phyloP scores from a whole-genome alignment of 495 filamentous ascomycete genomes.

The Aspergillus cavernicola region DNA sequence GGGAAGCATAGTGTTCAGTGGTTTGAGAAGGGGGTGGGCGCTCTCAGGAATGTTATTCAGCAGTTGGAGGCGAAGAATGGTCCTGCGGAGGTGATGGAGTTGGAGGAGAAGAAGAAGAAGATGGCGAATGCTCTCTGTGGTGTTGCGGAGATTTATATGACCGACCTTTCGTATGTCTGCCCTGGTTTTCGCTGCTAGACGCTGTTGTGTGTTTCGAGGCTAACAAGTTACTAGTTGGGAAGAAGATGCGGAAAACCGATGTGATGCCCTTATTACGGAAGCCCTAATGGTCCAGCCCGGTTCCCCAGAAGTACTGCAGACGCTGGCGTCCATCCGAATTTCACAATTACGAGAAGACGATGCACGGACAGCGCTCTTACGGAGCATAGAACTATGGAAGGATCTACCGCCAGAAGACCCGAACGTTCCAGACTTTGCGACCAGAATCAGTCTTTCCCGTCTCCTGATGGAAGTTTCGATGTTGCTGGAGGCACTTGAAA shows the following conservation, averaged over 20 bases:
- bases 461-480: constrained; percentile 86
- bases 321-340: constrained; percentile 87
- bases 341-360: constrained; percentile 76
- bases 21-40: constrained; percentile 77
- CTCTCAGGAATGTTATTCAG: constrained; percentile 64
- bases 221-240: constrained; percentile 61
- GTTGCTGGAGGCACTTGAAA: constrained; percentile 78
- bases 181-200: neutral
- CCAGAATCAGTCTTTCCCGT: constrained; percentile 75
- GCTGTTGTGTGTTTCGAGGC: neutral
- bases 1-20: constrained; percentile 78
- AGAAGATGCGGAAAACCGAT: constrained; percentile 77
- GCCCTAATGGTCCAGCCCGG: constrained; percentile 73
- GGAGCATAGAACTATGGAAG: constrained; percentile 76
- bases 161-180: constrained; percentile 66
- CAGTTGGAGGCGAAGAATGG: constrained; percentile 37
- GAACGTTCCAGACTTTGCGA: constrained; percentile 74
- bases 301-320: constrained; percentile 82
- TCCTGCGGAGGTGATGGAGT: constrained; percentile 36
- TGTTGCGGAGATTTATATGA: constrained; percentile 96
- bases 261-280: constrained; percentile 82
- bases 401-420: constrained; percentile 61
- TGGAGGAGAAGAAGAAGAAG: constrained; percentile 70
- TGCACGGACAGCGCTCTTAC: constrained; percentile 68
- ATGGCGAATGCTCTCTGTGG: constrained; percentile 84